Base-by-base conservation (phyloP, 2,329 filamentous ascomycete genomes). In the Chaetothyriales sp. region DNA sequence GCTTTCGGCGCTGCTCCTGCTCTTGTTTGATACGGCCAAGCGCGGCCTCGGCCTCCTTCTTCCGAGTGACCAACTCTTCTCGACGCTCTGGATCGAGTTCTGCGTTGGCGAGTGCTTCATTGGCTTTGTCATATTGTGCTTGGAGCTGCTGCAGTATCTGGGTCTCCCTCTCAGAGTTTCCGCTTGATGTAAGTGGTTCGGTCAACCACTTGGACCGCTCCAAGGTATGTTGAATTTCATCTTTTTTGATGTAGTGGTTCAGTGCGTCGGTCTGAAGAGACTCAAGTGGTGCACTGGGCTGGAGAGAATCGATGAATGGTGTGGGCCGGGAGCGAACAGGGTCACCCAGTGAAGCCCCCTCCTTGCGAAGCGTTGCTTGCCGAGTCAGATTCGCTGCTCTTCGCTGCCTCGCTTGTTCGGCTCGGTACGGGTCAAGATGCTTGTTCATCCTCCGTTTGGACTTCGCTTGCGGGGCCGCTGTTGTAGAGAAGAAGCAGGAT, bases 361-460 rank as follows among this genome's bases (percentile, higher is more conserved):
- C 73, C 56, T 78, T 70, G 53, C 79, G 67, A 50, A 96, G 76
- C 55, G 80, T 79, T 55, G 78, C 74, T 61, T 83, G 86, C 48
- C 86, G 80, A 62, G 83, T 78, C 45, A 90, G 66, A 64, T 95
- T 94, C 58, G 84, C 86, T 9, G 83, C 80, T 68, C 90, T 94
- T 55, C 86, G 82, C 64, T 88, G 86, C 61, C 84, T 79, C 28
- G 86, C 81, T 67, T 93, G 86, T 2, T 83, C 83, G 68, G 84
- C 78, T 53, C 82, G 75, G 64, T 93, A 95, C 0, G 88, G 88
- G 61, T 96, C 87, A 12, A 53, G 50, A 49, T 56, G 56, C 49
- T 52, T 53, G 20, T 54, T 53, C 28, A 52, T 49, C 46, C 54
- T 54, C 15, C 53, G 50, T 47, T 60, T 61, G 43, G 49, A 44